A percentile compares a stretch with the other conserved stretches of the same genome.
Conservation (phyloP, 176 grass and related monocot genomes). For the Triticum monococcum region DNA sequence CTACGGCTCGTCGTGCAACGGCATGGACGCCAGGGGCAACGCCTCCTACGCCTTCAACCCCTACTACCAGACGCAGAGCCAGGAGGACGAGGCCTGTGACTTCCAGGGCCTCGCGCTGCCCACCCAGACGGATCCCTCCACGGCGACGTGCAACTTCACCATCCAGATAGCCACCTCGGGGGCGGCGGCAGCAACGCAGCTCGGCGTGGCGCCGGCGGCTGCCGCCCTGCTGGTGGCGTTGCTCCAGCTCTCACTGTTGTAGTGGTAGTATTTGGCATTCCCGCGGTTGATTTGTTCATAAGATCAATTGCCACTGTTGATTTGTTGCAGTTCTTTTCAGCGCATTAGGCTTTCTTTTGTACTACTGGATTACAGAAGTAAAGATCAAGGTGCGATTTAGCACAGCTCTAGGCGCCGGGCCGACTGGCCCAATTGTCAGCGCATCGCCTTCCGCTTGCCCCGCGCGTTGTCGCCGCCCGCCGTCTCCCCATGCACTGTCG, state of each 20-base stretch:
- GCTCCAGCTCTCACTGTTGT: not conserved
- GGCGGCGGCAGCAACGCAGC: not conserved
- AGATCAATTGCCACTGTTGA: not conserved
- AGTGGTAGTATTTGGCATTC: not conserved
- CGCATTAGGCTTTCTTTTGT: too few species aligned
- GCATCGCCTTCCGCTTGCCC: too few species aligned
- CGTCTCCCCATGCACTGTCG: too few species aligned
- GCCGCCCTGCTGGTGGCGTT: not conserved
- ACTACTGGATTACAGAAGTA: too few species aligned
- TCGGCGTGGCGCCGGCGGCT: not conserved
- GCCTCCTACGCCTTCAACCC: conserved; percentile 70
- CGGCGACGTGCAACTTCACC: conserved; percentile 33
- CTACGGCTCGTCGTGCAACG: conserved; percentile 58
- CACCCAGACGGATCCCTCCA: conserved; percentile 57
- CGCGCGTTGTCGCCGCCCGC: too few species aligned
- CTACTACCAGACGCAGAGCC: conserved; percentile 71
- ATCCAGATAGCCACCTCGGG: not conserved
- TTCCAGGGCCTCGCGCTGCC: conserved; percentile 61
- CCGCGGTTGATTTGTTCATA: not conserved
- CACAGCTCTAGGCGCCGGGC: too few species aligned
- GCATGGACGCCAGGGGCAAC: conserved; percentile 68
- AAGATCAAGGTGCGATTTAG: too few species aligned
- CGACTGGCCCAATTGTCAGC: too few species aligned
- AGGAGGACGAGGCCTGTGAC: conserved; percentile 43
- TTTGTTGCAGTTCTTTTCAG: too few species aligned